Percentiles rank a stretch among this genome's conserved stretches.
These are phyloP conservation scores for Aureoboletus auriporus DNA, from an alignment of 768 basidiomycete genomes.

Conservation along the genomic window DNA sequence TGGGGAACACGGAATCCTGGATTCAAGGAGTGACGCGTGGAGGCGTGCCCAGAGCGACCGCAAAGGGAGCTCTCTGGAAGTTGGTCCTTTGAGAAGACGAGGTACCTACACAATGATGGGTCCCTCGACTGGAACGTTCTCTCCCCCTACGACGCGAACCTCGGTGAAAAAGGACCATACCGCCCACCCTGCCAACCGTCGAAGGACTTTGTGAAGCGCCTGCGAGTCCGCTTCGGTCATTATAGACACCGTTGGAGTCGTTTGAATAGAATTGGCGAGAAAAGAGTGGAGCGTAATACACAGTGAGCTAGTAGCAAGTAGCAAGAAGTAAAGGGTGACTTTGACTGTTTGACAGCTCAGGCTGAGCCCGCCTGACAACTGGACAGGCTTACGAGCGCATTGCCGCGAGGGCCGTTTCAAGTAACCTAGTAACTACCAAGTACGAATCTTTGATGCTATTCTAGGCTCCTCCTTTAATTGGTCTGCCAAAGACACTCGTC, in stretches of 20 bases:
- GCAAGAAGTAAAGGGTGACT: neutral
- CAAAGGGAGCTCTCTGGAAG: neutral
- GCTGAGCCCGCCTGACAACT: neutral
- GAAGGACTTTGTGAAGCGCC: slow-evolving; percentile 65
- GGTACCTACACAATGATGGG: slow-evolving; percentile 87
- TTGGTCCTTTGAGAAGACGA: neutral
- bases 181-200: slow-evolving; percentile 67
- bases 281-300: slow-evolving; percentile 11
- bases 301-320: neutral
- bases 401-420: neutral
- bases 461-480: neutral
- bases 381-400: too few relatives aligned
- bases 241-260: neutral
- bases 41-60: slow-evolving; percentile 1
- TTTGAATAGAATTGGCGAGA: slow-evolving; percentile 4
- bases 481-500: neutral
- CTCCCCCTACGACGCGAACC: slow-evolving; percentile 79
- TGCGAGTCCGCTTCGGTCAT: slow-evolving; percentile 34
- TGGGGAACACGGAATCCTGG: neutral
- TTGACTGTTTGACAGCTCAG: neutral
- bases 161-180: slow-evolving; percentile 86
- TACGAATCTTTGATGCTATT: too few relatives aligned
- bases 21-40: neutral
- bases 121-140: slow-evolving; percentile 82
- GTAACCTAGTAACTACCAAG: neutral